Evolutionary conservation across 2,329 filamentous ascomycete species (phyloP).

Genomic region (Colletotrichum tropicale): DNA sequence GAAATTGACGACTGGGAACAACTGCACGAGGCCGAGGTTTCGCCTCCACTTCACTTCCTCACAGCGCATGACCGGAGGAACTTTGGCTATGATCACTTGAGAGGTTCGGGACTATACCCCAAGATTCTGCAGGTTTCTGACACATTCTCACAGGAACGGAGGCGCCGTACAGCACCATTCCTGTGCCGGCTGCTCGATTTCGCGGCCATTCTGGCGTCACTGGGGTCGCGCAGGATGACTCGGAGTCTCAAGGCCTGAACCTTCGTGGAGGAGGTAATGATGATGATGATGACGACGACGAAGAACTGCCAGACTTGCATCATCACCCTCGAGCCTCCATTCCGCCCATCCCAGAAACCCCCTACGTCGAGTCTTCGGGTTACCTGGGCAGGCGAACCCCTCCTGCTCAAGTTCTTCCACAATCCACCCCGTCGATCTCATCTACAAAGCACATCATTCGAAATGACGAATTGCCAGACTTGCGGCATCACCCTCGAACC

Average conservation of each 20-base stretch:
- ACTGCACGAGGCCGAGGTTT: conserved; percentile 23
- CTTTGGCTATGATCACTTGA: conserved; percentile 29
- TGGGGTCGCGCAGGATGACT: neutral
- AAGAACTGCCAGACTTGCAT: neutral
- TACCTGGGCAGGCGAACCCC: neutral
- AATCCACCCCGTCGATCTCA: neutral
- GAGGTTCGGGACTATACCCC: neutral
- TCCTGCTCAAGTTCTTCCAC: neutral
- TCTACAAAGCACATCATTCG: neutral
- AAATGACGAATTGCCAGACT: neutral
- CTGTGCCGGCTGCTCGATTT: conserved; percentile 5
- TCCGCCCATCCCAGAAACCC: neutral
- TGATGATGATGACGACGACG: neutral
- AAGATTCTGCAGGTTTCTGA: neutral
- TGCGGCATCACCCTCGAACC: neutral
- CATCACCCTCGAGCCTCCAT: neutral
- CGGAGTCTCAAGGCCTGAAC: neutral
- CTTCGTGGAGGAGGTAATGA: conserved; percentile 12
- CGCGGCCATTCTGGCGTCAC: neutral
- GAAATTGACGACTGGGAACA: conserved; percentile 21
- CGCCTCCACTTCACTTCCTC: conserved; percentile 35
- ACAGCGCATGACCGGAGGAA: conserved; percentile 32
- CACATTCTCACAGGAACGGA: conserved; percentile 18
- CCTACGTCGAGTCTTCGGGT: neutral
- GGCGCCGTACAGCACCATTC: neutral